A percentile compares a stretch with the other conserved stretches of the same genome.
Conservation (phyloP, 768 basidiomycete species). For the Tremella mesenterica region DNA sequence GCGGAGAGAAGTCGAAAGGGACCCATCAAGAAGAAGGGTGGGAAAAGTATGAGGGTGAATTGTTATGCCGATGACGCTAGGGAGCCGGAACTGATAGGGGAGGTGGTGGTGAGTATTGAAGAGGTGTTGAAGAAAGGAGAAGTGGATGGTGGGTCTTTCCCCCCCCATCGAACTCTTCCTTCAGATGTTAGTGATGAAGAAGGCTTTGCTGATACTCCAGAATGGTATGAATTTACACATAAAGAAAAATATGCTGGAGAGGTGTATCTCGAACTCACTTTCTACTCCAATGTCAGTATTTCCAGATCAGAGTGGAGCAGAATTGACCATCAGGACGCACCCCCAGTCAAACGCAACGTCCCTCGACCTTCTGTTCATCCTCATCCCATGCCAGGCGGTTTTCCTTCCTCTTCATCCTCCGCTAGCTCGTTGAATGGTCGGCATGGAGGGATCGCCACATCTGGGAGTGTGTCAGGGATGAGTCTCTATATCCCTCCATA, state of each 20-base stretch:
- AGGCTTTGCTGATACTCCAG: slow-evolving; percentile 51
- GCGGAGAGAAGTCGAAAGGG: slow-evolving; percentile 33
- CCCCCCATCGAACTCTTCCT: too few species aligned
- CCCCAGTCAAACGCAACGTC: slow-evolving; percentile 33
- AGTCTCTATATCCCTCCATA: slow-evolving; percentile 41
- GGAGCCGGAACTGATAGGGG: slow-evolving; percentile 71
- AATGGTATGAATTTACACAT: slow-evolving; percentile 84
- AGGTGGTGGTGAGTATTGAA: slow-evolving; percentile 63
- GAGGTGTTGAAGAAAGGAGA: slow-evolving; percentile 76
- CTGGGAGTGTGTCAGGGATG: slow-evolving; percentile 34
- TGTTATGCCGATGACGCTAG: slow-evolving; percentile 73
- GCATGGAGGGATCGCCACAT: slow-evolving; percentile 16
- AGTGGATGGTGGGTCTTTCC: slow-evolving; percentile 67
- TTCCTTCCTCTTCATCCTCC: slow-evolving; percentile 14
- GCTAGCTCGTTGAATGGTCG: slow-evolving; percentile 6
- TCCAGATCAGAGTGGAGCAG: not conserved
- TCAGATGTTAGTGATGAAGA: too few species aligned
- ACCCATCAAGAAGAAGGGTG: slow-evolving; percentile 30
- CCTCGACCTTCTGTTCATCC: slow-evolving; percentile 22
- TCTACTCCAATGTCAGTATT: slow-evolving; percentile 57
- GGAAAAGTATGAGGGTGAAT: slow-evolving; percentile 57
- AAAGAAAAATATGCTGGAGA: slow-evolving; percentile 76
- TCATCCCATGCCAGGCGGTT: slow-evolving; percentile 12
- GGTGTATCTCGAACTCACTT: slow-evolving; percentile 87
- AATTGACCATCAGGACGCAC: slow-evolving; percentile 21